Evolutionary conservation across 2,329 filamentous ascomycete species (phyloP).

Genomic region (Onygena corvina): DNA sequence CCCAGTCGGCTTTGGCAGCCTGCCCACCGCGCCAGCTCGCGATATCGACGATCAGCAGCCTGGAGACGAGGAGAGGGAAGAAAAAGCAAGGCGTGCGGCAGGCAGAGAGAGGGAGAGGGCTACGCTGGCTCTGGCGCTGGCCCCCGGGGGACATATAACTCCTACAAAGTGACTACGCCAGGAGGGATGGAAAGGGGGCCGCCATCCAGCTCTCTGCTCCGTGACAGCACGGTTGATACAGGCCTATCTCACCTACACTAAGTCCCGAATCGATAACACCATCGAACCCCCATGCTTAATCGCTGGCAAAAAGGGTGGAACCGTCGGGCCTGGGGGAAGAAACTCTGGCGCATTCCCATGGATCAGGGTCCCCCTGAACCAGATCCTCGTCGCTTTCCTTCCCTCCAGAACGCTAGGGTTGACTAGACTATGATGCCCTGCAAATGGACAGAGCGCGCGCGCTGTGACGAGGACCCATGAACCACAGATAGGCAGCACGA

Average conservation of each 20-base stretch:
- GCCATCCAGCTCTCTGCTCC: no score
- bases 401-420: neutral
- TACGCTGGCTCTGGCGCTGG: no score
- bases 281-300: no score
- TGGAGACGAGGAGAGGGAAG: neutral
- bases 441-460: neutral
- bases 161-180: no score
- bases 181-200: neutral
- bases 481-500: neutral
- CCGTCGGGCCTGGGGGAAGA: no score
- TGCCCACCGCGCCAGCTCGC: neutral
- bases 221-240: no score
- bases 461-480: neutral
- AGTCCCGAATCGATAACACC: neutral
- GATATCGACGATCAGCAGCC: conserved; percentile 1
- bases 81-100: neutral
- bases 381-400: conserved; percentile 1
- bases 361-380: conserved; percentile 1
- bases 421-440: no score
- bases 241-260: no score
- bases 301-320: no score
- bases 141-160: no score
- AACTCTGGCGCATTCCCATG: neutral
- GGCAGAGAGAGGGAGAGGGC: neutral
- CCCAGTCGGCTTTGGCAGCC: neutral